phyloP scores from a whole-genome alignment of 2,329 filamentous ascomycete species.

The Dissoconium aciculare region DNA sequence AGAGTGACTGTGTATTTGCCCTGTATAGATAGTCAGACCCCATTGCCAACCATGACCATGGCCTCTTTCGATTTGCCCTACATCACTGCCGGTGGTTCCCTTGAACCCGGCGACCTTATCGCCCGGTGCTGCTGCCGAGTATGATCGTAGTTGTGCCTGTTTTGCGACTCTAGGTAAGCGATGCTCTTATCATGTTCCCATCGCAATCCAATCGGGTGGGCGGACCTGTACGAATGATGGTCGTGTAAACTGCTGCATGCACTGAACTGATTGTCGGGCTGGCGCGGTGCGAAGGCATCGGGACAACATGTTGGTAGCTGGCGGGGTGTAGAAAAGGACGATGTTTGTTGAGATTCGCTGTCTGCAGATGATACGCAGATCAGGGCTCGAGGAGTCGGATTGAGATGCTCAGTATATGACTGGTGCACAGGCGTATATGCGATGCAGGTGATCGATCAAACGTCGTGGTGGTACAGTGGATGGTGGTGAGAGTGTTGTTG shows the following conservation, averaged over 20 bases:
- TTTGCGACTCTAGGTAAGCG: slow-evolving; percentile 3
- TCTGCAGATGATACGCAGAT: too few species aligned
- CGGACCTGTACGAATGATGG: slow-evolving; percentile 12
- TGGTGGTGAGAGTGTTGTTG: too few species aligned
- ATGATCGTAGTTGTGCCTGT: slow-evolving; percentile 11
- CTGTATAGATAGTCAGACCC: too few species aligned
- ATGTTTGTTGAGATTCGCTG: too few species aligned
- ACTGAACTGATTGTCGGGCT: slow-evolving; percentile 6
- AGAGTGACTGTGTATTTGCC: slow-evolving; percentile 91
- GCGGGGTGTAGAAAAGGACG: too few species aligned
- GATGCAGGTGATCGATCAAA: slow-evolving; percentile 3
- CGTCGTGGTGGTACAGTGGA: slow-evolving; percentile 1
- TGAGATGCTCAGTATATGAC: too few species aligned
- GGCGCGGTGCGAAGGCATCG: slow-evolving; percentile 6
- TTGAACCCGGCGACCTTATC: slow-evolving; percentile 84
- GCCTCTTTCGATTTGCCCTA: slow-evolving; percentile 44
- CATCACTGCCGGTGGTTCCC: slow-evolving; percentile 74
- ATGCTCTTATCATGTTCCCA: slow-evolving; percentile 1
- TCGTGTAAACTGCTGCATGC: slow-evolving; percentile 9
- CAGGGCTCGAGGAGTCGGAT: too few species aligned
- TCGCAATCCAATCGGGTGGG: slow-evolving; percentile 2
- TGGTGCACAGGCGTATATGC: too few species aligned
- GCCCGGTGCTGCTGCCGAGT: slow-evolving; percentile 31
- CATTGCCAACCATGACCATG: too few species aligned
- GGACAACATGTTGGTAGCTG: background rate